Evolutionary conservation across 2,329 filamentous ascomycete species (phyloP), one percentile per base, ranked within the genome.

Genomic region (Exophiala aquamarina): DNA sequence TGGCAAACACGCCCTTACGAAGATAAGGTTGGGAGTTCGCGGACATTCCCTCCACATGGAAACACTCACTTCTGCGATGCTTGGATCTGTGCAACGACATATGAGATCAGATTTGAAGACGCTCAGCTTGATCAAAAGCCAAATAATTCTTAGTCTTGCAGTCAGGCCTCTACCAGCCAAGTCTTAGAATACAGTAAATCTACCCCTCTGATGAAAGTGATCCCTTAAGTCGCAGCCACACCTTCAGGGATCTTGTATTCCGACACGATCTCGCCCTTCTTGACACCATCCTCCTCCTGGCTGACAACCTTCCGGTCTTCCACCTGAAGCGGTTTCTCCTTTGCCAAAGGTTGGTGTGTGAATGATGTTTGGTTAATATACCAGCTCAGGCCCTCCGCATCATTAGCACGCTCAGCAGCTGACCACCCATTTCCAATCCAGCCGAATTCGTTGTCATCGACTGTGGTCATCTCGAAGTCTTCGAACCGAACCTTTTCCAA

Each of bases 351-450:
- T 17, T 54, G 45, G 35, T 58, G 52, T 19, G 39, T 20, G 43
- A 58, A 56, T 15, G 31, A 37, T 2, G 53, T 58, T 37, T 49
- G 46, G 46, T 59, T 50, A 39, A 55, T 43, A 55, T 54, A 55
- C 59, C 58, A 58, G 14, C 44, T 49, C 37, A 54, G 32, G 14
- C 55, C 49, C 39, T 57, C 54, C 2, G 47, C 42, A 26, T 57
- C 52, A 17, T 38, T 40, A 3, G 21, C 37, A 20, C 51, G 15
- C 50, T 63, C 60, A 3, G 52, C 58, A 7, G 38, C 38, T 1
- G 70, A 70, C 55, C 70, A 70, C 1, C 74, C 73, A 58, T 75
- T 74, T 1, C 73, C 74, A 67, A 77, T 71, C 58, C 74, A 76
- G 15, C 68, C 55, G 56, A 72, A 76, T 4, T 69, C 64, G 54